Evolutionary conservation across 225 moss, liverwort and hornwort genomes (phyloP), one percentile per base, ranked within the genome.

Genomic region (Antitrichia curtipendula): DNA sequence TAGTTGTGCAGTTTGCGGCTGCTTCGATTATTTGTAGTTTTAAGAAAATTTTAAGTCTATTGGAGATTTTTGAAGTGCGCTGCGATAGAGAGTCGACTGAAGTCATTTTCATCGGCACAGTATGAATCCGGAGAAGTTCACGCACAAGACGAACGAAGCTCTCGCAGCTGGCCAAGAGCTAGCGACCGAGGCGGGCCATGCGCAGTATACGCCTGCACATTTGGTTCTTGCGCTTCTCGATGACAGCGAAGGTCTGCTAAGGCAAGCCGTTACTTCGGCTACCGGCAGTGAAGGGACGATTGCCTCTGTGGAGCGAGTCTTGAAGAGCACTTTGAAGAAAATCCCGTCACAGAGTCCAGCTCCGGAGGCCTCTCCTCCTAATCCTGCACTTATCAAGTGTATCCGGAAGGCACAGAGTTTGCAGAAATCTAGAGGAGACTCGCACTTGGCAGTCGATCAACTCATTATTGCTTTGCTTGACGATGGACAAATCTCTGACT

Each of bases 41-140:
- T 13, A 20, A 80, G 59, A 43, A 72, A 5, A 64, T 31, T 32
- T 25, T 38, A 54, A 74, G 43, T 36, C 13, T 5, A 29, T 77
- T 50, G 59, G 43, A 57, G 10, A 52, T n/a, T 84, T 53, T 62
- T 45, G 24, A 16, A 8, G n/a, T 65, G 50, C 24, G 11, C 34
- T 63, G 62, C 14, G 59, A 34, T 24, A 36, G 70, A 18, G 61
- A 80, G 45, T 25, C 17, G 85, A 50, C 50, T 32, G 66, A 41
- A 10, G 47, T 5, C 5, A 32, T 71, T 74, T 40, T 62, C 60
- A 82, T 85, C 22, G 63, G 40, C 47, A 7, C 83, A 84, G 49
- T 61, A 99, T 99, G 98, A 97, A 99, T 95, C 97, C 96, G 75
- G 96, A 95, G 92, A 94, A 90, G 45, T 99, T 97, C 79, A 99